Base-by-base conservation (phyloP, 176 grass and related monocot genomes). In the Musa schizocarpa region DNA sequence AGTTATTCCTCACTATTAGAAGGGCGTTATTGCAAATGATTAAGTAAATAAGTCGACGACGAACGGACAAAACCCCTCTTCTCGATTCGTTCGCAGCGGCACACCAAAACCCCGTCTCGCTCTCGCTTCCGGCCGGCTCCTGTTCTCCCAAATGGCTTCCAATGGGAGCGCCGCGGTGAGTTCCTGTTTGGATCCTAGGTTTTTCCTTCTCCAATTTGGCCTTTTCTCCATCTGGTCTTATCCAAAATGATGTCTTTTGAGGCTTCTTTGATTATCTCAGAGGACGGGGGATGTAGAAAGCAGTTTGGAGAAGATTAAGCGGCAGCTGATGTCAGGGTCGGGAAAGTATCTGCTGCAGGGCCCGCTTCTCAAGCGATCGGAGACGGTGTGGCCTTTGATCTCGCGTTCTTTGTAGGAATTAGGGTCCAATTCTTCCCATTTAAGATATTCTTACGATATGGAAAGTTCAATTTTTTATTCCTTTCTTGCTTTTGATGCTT, bases 301-400 rank as follows among this genome's bases (percentile, higher is more conserved):
- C 76, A 94, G 82, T 77, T 86, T 99, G 81, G 91, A 99, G 83
- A 99, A 94, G 82, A 89, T 99, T 77, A 99, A 99, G 84, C 87
- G 87, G 78, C 86, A 99, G 84, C 90, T 99, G 12, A 85, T 86
- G 56, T 77, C 88, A 73, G 91, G 88, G 50, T 79, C 95, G 74
- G 95, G 90, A 66, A 86, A 91, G 80, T 99, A 89, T 84, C 75
- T 94, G 69, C 88, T 99, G 74, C 95, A 99, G 71, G 91, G 90
- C 0, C 91, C 86, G 69, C 79, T 99, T 86, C 76, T 94, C 21
- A 99, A 99, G 88, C 91, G 95, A 92, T 99, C 95, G 76, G 95
- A 99, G 81, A 99, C 95, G 82, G 94, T 98, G 83, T 43, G 71
- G 16, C 43, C 54, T 82, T 21, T 14, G 53, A 59, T 74, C 51